Conservation (phyloP, 2,329 filamentous ascomycete species). For the Paecilomyces niveus region DNA sequence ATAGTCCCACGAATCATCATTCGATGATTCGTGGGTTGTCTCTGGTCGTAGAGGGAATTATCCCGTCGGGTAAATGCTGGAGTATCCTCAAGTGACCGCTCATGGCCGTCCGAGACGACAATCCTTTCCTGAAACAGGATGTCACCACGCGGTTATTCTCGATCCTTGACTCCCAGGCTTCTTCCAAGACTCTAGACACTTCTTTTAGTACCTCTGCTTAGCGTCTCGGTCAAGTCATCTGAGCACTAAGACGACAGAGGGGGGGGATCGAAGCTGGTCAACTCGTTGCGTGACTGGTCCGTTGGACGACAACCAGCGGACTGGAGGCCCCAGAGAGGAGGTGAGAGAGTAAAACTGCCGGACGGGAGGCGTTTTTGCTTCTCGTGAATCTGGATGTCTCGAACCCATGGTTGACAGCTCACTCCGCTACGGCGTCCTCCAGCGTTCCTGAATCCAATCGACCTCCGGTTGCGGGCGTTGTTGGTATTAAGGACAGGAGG, state of each 20-base stretch:
- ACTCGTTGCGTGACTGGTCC: not conserved
- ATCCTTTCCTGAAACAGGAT: not conserved
- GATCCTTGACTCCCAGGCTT: not conserved
- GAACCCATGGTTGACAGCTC: not conserved
- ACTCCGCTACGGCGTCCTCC: not conserved
- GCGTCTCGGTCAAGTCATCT: not conserved
- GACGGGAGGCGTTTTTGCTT: not conserved
- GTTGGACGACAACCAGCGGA: not conserved
- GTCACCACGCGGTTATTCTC: not conserved
- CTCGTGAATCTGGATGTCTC: not conserved
- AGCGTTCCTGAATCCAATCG: not conserved
- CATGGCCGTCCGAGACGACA: not conserved
- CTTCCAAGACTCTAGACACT: not conserved
- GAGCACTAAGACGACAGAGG: not conserved
- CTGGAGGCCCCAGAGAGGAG: not conserved
- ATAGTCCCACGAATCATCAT: not conserved
- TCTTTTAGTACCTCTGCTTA: not conserved
- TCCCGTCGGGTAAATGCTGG: not conserved
- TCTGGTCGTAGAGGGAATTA: not conserved
- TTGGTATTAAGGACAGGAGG: not conserved
- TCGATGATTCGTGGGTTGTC: not conserved
- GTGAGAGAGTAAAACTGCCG: not conserved
- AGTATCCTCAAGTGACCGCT: no score
- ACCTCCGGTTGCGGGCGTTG: not conserved
- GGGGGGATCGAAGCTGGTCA: not conserved